Percentiles rank a stretch among this genome's conserved stretches.
Conservation (phyloP, 2,329 filamentous ascomycete species). For the Ophiosphaerella korrae region DNA sequence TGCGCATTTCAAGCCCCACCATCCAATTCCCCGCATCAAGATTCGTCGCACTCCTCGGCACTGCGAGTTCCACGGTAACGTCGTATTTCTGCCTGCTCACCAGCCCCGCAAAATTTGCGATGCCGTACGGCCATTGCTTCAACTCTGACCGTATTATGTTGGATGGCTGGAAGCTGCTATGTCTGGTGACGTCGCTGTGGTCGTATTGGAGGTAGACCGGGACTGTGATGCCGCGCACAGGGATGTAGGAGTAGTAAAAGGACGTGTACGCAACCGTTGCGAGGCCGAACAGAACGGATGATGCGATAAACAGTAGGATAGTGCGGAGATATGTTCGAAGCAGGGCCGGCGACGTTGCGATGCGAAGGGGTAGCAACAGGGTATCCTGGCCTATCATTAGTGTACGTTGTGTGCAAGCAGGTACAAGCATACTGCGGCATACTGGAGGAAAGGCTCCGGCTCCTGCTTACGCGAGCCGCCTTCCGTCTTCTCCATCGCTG, state of each 20-base stretch:
- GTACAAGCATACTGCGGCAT: slow-evolving; percentile 24
- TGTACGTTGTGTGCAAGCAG: neutral
- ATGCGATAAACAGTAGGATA: slow-evolving; percentile 58
- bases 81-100: slow-evolving; percentile 81
- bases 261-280: slow-evolving; percentile 66
- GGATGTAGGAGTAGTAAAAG: slow-evolving; percentile 73
- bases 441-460: slow-evolving; percentile 18
- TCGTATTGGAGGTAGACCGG: slow-evolving; percentile 70
- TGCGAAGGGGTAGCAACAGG: slow-evolving; percentile 59
- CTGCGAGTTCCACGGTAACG: slow-evolving; percentile 71
- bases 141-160: neutral
- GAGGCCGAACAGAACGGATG: slow-evolving; percentile 60
- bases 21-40: slow-evolving; percentile 88
- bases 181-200: slow-evolving; percentile 22
- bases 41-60: slow-evolving; percentile 81
- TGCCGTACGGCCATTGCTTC: slow-evolving; percentile 57
- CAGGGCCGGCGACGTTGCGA: slow-evolving; percentile 65
- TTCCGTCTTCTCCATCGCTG: slow-evolving; percentile 30
- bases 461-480: slow-evolving; percentile 19
- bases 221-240: slow-evolving; percentile 66
- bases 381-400: slow-evolving; percentile 51
- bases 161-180: slow-evolving; percentile 7
- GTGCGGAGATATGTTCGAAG: slow-evolving; percentile 68
- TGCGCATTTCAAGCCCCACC: slow-evolving; percentile 76
- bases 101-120: slow-evolving; percentile 49